Evolutionary conservation across 768 basidiomycete genomes (phyloP).

Genomic region (Agrocybe chaxingu): DNA sequence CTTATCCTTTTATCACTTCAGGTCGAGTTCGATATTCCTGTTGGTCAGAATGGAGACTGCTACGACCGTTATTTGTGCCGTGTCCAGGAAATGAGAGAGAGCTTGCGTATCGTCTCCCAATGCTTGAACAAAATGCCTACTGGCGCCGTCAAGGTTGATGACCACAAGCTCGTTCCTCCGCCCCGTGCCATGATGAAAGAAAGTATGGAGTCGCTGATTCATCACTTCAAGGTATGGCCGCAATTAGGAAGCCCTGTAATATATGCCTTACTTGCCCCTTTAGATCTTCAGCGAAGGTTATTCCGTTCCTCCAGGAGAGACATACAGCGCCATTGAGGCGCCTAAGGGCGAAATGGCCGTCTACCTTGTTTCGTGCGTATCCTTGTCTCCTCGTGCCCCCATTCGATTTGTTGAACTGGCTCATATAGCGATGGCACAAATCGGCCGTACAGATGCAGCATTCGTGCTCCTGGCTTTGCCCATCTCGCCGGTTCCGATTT

Average conservation of each 20-base stretch:
- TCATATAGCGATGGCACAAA: slow-evolving; percentile 81
- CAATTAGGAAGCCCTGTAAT: background rate
- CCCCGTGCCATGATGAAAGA: slow-evolving; percentile 99
- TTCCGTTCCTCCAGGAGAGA: slow-evolving; percentile 94
- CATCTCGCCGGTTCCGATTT: slow-evolving; percentile 96
- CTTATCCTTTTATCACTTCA: slow-evolving; percentile 20
- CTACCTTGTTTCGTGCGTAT: slow-evolving; percentile 87
- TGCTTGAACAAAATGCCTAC: slow-evolving; percentile 97
- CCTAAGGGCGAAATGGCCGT: slow-evolving; percentile 99
- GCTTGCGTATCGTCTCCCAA: slow-evolving; percentile 85
- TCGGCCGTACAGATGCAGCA: slow-evolving; percentile 95
- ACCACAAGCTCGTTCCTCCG: slow-evolving; percentile 95
- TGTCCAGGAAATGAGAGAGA: slow-evolving; percentile 98
- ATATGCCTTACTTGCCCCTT: background rate
- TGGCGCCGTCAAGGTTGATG: slow-evolving; percentile 91
- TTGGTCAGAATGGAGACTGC: slow-evolving; percentile 96
- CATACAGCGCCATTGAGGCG: slow-evolving; percentile 96
- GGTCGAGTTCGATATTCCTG: slow-evolving; percentile 98
- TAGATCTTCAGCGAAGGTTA: slow-evolving; percentile 96
- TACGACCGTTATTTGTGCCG: slow-evolving; percentile 97
- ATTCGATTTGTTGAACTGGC: background rate
- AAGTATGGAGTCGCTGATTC: slow-evolving; percentile 96
- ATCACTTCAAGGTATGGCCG: slow-evolving; percentile 86
- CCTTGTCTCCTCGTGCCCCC: background rate
- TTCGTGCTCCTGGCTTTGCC: slow-evolving; percentile 94